phyloP scores from a whole-genome alignment of 2,329 filamentous ascomycete genomes.

The Botrytis aclada region DNA sequence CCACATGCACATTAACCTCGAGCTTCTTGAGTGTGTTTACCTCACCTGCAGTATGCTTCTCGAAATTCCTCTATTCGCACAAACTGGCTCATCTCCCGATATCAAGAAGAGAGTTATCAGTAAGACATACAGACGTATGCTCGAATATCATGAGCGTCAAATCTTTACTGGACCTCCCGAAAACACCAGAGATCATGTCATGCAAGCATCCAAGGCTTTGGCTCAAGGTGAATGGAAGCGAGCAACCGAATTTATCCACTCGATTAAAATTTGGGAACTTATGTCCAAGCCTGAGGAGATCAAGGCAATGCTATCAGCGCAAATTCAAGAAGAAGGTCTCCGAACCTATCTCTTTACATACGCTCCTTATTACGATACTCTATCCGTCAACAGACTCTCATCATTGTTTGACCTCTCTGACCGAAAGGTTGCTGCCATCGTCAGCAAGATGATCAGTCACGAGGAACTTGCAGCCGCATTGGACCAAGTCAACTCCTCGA shows the following conservation, averaged over 20 bases:
- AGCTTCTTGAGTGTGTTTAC: slow-evolving; percentile 97
- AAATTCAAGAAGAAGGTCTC: slow-evolving; percentile 98
- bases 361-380: slow-evolving; percentile 97
- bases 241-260: slow-evolving; percentile 87
- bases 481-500: slow-evolving; percentile 94
- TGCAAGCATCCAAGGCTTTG: slow-evolving; percentile 97
- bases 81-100: slow-evolving; percentile 94
- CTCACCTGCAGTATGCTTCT: slow-evolving; percentile 98
- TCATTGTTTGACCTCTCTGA: slow-evolving; percentile 92
- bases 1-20: slow-evolving; percentile 99
- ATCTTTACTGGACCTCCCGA: slow-evolving; percentile 98
- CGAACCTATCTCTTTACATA: slow-evolving; percentile 99
- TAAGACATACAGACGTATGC: slow-evolving; percentile 98
- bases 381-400: slow-evolving; percentile 79
- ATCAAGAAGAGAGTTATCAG: slow-evolving; percentile 97
- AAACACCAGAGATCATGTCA: slow-evolving; percentile 98
- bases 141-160: slow-evolving; percentile 98
- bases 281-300: slow-evolving; percentile 91
- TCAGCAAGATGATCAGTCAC: slow-evolving; percentile 99
- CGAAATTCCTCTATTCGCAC: slow-evolving; percentile 93
- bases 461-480: slow-evolving; percentile 95
- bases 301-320: slow-evolving; percentile 94
- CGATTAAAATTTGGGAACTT: slow-evolving; percentile 99
- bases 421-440: slow-evolving; percentile 88
- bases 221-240: slow-evolving; percentile 99